Evolutionary conservation across 2,329 filamentous ascomycete species (phyloP).

Genomic region (Pseudocercospora eumusae): DNA sequence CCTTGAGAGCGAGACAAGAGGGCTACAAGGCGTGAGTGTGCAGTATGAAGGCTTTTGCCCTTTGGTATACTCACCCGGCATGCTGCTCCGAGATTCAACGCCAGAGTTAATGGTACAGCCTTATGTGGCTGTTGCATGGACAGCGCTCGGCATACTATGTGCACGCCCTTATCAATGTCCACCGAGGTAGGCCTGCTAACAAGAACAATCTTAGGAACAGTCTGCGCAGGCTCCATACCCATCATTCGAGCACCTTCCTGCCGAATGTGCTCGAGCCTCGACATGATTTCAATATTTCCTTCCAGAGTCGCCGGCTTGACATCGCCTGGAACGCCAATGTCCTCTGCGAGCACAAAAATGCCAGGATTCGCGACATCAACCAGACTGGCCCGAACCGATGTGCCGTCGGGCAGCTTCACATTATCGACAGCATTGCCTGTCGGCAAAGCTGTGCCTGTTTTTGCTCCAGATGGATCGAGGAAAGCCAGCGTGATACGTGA

Average conservation of each 20-base stretch:
- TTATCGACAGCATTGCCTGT: conserved; percentile 59
- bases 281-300: conserved; percentile 52
- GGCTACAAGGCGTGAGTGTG: no score
- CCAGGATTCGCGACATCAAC: conserved; percentile 67
- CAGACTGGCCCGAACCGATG: conserved; percentile 56
- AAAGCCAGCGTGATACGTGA: conserved; percentile 63
- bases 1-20: no score
- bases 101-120: conserved; percentile 47
- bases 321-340: conserved; percentile 54
- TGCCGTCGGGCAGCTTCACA: conserved; percentile 42
- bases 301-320: conserved; percentile 59
- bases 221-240: conserved; percentile 57
- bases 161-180: conserved; percentile 26
- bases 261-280: conserved; percentile 59
- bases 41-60: no score
- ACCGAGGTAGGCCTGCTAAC: conserved; percentile 42
- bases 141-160: conserved; percentile 48
- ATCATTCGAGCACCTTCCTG: conserved; percentile 60
- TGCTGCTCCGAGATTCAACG: conserved; percentile 47
- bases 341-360: conserved; percentile 60
- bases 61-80: no score
- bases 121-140: conserved; percentile 49
- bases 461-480: conserved; percentile 61
- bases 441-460: conserved; percentile 63
- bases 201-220: conserved; percentile 65